Conservation (phyloP, 176 grass and related monocot genomes). For the Oryza officinalis region DNA sequence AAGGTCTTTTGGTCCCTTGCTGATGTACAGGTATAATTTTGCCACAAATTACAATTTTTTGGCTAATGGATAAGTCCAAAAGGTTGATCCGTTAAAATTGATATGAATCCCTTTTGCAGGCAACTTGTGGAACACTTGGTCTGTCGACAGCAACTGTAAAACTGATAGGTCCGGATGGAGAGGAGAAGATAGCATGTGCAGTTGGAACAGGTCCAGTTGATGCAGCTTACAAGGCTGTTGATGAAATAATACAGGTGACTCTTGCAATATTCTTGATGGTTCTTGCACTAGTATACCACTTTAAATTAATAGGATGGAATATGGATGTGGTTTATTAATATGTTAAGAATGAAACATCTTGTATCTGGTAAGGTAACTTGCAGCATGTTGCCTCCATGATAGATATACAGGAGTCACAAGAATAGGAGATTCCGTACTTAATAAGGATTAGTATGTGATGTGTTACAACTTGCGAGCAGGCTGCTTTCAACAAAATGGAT, state of each 20-base stretch:
- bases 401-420: constrained; percentile 12
- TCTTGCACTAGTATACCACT: background rate
- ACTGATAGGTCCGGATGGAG: constrained; percentile 69
- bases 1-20: constrained; percentile 89
- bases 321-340: background rate
- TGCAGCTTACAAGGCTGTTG: constrained; percentile 97
- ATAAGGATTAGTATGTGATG: background rate
- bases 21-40: constrained; percentile 71
- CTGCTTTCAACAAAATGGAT: background rate
- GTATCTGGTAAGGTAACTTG: background rate
- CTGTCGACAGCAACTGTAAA: constrained; percentile 91
- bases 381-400: background rate
- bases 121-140: constrained; percentile 93
- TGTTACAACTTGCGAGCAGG: background rate
- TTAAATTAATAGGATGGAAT: background rate
- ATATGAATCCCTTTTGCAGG: constrained; percentile 36
- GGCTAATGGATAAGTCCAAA: background rate
- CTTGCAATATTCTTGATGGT: background rate
- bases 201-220: constrained; percentile 89
- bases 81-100: background rate
- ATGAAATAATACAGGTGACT: constrained; percentile 79
- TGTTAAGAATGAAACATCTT: background rate
- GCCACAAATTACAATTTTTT: background rate
- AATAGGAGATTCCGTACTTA: background rate
- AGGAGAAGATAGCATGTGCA: constrained; percentile 79